Percentiles rank a stretch among this genome's conserved stretches.
phyloP scores from a whole-genome alignment of 257 asterid genomes.

The Solanum virginianum region DNA sequence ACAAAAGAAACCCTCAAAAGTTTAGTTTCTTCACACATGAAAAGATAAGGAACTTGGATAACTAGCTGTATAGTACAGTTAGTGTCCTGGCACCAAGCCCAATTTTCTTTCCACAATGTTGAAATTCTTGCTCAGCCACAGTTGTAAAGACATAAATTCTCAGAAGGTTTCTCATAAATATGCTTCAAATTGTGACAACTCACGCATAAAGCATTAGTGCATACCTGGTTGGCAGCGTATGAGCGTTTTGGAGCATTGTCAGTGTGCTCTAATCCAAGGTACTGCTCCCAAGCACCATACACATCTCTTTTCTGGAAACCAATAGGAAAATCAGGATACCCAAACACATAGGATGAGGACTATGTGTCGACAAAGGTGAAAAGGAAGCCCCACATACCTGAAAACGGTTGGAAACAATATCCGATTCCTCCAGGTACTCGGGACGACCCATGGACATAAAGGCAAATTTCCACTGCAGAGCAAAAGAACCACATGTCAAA shows the following conservation, averaged over 20 bases:
- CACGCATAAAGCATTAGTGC: neutral
- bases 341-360: neutral
- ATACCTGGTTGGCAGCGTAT: conserved; percentile 52
- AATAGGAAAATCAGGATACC: neutral
- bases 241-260: conserved; percentile 59
- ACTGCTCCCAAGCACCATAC: conserved; percentile 65
- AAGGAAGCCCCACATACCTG: conserved; percentile 23
- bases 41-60: neutral
- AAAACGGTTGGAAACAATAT: conserved; percentile 41
- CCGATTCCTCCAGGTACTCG: conserved; percentile 53
- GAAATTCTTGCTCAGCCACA: neutral
- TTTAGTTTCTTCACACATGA: neutral
- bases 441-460: conserved; percentile 58
- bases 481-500: neutral
- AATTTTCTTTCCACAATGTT: neutral
- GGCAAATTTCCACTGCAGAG: conserved; percentile 60
- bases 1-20: neutral
- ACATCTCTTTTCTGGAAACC: conserved; percentile 51
- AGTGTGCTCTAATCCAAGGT: conserved; percentile 64
- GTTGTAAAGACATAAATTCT: neutral
- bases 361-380: neutral
- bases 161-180: neutral
- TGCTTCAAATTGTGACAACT: neutral
- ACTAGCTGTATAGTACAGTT: neutral
- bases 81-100: neutral